Evolutionary conservation across 306 rosid genomes (phyloP).

Genomic region (Castanopsis chinensis): DNA sequence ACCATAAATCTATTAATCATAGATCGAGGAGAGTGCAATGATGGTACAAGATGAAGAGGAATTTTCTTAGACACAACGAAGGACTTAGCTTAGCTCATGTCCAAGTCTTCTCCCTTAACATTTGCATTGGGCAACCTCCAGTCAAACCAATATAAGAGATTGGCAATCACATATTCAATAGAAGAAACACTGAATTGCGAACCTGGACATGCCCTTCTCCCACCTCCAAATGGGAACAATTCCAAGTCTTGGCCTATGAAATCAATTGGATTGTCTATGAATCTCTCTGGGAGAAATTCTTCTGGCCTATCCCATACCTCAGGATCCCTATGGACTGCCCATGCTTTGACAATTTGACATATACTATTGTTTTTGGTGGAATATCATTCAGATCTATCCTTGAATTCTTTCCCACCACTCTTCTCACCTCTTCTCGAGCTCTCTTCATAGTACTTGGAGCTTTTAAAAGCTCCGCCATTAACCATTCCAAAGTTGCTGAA

Average conservation of each 20-base stretch:
- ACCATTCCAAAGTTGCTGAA: constrained; percentile 24
- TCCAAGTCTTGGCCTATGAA: constrained; percentile 25
- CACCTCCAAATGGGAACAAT: constrained; percentile 30
- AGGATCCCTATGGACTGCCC: constrained; percentile 34
- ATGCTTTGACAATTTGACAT: constrained; percentile 26
- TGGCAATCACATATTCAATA: constrained; percentile 1
- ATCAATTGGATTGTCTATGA: background rate
- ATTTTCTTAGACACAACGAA: background rate
- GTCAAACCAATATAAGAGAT: background rate
- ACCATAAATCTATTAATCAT: background rate
- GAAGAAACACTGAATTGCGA: constrained; percentile 14
- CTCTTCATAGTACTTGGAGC: constrained; percentile 25
- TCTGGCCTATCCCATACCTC: constrained; percentile 28
- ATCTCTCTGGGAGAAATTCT: constrained; percentile 36
- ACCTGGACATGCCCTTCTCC: constrained; percentile 36
- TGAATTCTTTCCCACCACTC: constrained; percentile 16
- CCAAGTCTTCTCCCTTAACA: background rate
- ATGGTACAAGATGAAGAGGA: background rate
- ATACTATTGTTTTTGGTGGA: constrained; percentile 17
- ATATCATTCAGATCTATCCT: constrained; percentile 19
- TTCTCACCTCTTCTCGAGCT: constrained; percentile 33
- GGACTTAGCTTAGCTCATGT: background rate
- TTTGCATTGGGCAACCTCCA: background rate
- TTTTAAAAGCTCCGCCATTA: constrained; percentile 31
- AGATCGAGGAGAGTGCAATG: background rate